Evolutionary conservation across 306 rosid genomes (phyloP).

Genomic region (Trifolium subterraneum): DNA sequence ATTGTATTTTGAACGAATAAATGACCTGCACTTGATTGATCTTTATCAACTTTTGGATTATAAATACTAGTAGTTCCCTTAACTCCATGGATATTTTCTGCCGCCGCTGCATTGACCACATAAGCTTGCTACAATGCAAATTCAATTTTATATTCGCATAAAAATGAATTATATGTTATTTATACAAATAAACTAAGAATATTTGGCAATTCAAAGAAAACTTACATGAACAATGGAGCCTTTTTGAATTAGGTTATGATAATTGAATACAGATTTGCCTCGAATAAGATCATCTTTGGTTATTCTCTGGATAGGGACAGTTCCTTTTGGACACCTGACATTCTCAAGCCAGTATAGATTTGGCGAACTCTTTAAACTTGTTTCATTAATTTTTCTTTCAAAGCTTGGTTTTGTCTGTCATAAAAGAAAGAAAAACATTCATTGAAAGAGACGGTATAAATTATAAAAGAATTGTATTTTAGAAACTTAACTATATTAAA

Average conservation of each 20-base stretch:
- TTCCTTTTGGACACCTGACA: neutral
- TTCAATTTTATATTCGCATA: too few species aligned
- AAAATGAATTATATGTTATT: too few species aligned
- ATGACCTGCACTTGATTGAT: too few species aligned
- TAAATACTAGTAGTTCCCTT: too few species aligned
- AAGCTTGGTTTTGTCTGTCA: slow-evolving; percentile 21
- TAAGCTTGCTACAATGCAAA: too few species aligned
- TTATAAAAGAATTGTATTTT: neutral
- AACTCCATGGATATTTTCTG: too few species aligned
- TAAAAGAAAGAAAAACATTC: neutral
- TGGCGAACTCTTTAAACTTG: neutral
- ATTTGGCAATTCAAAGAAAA: neutral
- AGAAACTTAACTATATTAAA: too few species aligned
- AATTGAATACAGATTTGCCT: neutral
- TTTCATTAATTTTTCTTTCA: neutral
- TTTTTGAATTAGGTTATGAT: neutral
- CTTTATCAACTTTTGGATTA: too few species aligned
- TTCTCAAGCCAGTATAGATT: neutral
- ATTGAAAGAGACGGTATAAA: neutral
- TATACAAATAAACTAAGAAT: too few species aligned
- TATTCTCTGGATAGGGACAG: slow-evolving; percentile 24
- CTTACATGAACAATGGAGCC: neutral
- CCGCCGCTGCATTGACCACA: too few species aligned
- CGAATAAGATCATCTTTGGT: slow-evolving; percentile 14
- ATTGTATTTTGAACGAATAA: too few species aligned